Conservation (phyloP, 2,329 filamentous ascomycete species). For the Calonectria multiphialidica region DNA sequence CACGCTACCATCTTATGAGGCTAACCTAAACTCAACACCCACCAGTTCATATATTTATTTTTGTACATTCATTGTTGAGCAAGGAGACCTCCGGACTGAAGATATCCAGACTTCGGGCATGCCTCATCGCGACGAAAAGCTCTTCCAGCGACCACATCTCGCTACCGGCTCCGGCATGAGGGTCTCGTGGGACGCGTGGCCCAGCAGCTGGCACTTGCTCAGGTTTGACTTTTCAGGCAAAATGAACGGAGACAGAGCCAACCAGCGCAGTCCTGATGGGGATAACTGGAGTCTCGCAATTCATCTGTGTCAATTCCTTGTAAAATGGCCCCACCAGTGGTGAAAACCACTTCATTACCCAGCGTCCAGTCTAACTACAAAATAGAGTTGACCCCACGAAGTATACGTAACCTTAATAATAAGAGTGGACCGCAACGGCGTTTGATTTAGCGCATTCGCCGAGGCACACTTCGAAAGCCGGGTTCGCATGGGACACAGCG, state of each 20-base stretch:
- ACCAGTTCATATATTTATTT: neutral
- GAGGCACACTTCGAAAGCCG: neutral
- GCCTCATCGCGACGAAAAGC: neutral
- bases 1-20: neutral
- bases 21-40: neutral
- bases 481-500: neutral
- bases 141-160: neutral
- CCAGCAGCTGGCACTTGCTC: neutral
- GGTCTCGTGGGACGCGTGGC: neutral
- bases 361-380: neutral
- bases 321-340: neutral
- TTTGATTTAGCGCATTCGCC: neutral
- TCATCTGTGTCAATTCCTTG: neutral
- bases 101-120: neutral
- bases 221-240: neutral
- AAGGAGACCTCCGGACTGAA: neutral
- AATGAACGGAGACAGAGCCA: neutral
- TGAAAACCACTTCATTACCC: constrained; percentile 6
- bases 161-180: neutral
- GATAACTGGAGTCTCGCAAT: neutral
- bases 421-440: neutral
- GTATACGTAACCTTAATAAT: constrained; percentile 2
- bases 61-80: neutral
- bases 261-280: neutral
- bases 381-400: constrained; percentile 7